Percentiles rank a stretch among this genome's conserved stretches.
Evolutionary conservation across 768 basidiomycete species (phyloP).

Genomic region (Amanita fuliginea): DNA sequence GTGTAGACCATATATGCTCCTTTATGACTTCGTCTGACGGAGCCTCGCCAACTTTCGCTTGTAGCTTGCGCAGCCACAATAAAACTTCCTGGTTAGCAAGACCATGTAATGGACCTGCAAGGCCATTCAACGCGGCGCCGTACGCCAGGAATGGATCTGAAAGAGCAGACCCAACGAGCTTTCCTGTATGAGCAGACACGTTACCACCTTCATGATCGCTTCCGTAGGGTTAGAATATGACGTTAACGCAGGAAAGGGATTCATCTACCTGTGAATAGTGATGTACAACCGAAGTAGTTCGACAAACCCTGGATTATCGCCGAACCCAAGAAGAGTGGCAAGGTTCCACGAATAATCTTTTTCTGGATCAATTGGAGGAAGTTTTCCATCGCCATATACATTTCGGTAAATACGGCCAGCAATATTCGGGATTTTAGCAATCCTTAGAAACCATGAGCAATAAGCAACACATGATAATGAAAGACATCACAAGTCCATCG

Average conservation of each 20-base stretch:
- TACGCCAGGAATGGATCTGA: constrained; percentile 97
- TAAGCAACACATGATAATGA: background rate
- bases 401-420: constrained; percentile 89
- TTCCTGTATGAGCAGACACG: constrained; percentile 91
- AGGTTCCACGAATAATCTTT: constrained; percentile 92
- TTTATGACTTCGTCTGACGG: constrained; percentile 81
- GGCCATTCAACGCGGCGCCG: constrained; percentile 86
- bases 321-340: constrained; percentile 84
- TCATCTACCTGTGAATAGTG: constrained; percentile 77
- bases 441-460: constrained; percentile 31
- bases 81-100: constrained; percentile 97
- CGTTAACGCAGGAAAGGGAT: background rate
- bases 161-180: constrained; percentile 89
- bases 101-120: constrained; percentile 95
- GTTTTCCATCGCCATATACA: constrained; percentile 80
- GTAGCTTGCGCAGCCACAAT: constrained; percentile 92
- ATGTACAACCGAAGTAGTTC: constrained; percentile 94
- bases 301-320: constrained; percentile 78
- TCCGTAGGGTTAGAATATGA: background rate
- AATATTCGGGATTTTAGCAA: constrained; percentile 95
- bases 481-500: constrained; percentile 63
- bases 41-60: constrained; percentile 74
- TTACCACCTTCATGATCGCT: constrained; percentile 98
- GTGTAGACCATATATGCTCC: constrained; percentile 91
- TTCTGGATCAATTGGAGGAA: constrained; percentile 67